Evolutionary conservation across 345 rosid species (phyloP), one percentile per base, ranked within the genome.

Genomic region (Orychophragmus violaceus): DNA sequence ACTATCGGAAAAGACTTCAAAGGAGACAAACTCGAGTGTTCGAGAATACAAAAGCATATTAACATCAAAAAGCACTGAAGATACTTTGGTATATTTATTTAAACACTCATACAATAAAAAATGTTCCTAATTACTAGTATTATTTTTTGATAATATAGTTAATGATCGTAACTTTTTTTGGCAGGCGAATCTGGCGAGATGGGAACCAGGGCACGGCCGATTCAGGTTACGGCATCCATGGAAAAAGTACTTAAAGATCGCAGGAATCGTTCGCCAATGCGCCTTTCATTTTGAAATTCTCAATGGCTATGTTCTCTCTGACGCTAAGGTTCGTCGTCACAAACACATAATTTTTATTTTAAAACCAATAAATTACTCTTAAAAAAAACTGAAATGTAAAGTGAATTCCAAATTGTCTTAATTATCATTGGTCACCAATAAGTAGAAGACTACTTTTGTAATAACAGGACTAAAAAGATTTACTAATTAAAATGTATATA

Each of bases 151-250:
- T 22, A 48, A 5, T 48, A 11, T 50, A 58, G 33, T 36, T 16
- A 14, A 57, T 33, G 7, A 50, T 63, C 11, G 46, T 2, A 27
- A 42, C 22, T 7, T 44, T 25, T 32, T 57, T 22, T n/a, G 24
- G 29, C 72, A 87, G 98, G 97, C 87, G 29, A 86, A 89, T 73
- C 85, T 85, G 59, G 93, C 98, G 1, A 81, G 83, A 71, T 92
- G 95, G 98, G 97, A 92, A 58, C 97, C 97, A 5, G 70, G 80
- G 0, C 97, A 84, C 55, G 97, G 98, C 0, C 74, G 68, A n/a
- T 89, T 92, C 77, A 50, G 65, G 46, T 74, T 84, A 64, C 63
- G 85, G 5, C 93, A 89, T 69, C 95, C 98, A 0, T 92, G 95
- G 95, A 75, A 85, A 69, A 81, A 79, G 9, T 92, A 89, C 72